Evolutionary conservation across 176 grass and related monocot genomes (phyloP).

Genomic region (Oryza coarctata): DNA sequence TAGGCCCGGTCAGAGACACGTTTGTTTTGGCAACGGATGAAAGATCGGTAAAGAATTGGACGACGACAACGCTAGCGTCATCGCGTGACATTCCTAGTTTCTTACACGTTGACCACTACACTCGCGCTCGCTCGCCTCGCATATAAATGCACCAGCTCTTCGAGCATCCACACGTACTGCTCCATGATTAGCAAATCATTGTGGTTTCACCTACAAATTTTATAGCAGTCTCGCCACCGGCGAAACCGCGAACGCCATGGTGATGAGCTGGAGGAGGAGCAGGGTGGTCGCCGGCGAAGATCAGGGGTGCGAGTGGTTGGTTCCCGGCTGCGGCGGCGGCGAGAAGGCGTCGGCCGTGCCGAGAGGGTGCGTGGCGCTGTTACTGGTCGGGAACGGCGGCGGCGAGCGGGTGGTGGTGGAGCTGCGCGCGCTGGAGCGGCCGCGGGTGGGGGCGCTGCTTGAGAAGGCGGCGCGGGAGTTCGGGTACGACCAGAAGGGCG

Average conservation of each 20-base stretch:
- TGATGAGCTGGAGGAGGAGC: constrained; percentile 38
- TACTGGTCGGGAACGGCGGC: constrained; percentile 35
- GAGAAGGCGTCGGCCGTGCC: constrained; percentile 7
- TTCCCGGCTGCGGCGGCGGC: not conserved
- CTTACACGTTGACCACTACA: not conserved
- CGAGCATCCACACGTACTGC: not conserved
- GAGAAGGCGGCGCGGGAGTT: constrained; percentile 50
- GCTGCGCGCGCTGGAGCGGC: constrained; percentile 31
- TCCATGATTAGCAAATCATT: not conserved
- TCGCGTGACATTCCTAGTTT: not conserved
- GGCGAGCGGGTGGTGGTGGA: constrained; percentile 46
- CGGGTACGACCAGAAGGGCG: constrained; percentile 49
- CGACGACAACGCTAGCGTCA: not conserved
- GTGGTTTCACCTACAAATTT: too few species aligned
- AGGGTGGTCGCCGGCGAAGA: not conserved
- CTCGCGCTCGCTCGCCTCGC: not conserved
- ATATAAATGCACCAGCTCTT: not conserved
- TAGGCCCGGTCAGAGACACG: not conserved
- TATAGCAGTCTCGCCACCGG: not conserved
- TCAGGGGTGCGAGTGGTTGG: not conserved
- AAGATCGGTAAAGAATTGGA: constrained; percentile 22
- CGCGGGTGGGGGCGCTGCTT: constrained; percentile 44
- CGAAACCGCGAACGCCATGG: not conserved
- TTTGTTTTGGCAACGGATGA: not conserved
- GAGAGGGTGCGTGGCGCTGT: constrained; percentile 46